Evolutionary conservation across 2,329 filamentous ascomycete species (phyloP).

Genomic region (Aspergillus pseudotamarii): DNA sequence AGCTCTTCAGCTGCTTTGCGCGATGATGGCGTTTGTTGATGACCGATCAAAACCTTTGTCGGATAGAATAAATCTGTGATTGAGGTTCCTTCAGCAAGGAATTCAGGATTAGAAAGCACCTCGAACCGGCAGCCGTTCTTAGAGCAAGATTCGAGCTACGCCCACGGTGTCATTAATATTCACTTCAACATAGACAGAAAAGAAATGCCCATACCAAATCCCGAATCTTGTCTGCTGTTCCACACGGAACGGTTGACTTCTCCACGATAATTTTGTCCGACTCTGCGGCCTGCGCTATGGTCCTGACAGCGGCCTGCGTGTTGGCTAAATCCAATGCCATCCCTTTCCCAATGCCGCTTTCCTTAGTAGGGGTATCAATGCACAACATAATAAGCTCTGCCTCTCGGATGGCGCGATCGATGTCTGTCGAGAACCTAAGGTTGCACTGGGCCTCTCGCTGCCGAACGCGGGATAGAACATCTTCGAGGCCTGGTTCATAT

Average conservation of each 20-base stretch:
- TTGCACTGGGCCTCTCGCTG: slow-evolving; percentile 52
- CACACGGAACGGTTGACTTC: slow-evolving; percentile 78
- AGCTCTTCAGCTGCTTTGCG: slow-evolving; percentile 65
- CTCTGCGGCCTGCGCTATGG: slow-evolving; percentile 68
- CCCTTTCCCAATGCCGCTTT: slow-evolving; percentile 67
- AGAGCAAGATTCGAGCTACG: background rate
- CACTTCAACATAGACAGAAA: background rate
- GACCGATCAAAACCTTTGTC: slow-evolving; percentile 75
- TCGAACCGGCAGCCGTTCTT: slow-evolving; percentile 55
- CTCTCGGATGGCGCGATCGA: slow-evolving; percentile 62
- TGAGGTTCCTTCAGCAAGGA: slow-evolving; percentile 76
- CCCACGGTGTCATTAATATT: background rate
- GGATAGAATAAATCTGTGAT: slow-evolving; percentile 70
- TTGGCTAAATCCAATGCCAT: slow-evolving; percentile 72
- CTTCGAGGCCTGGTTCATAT: background rate
- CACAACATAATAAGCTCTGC: slow-evolving; percentile 75
- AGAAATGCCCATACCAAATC: slow-evolving; percentile 58
- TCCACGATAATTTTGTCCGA: slow-evolving; percentile 74
- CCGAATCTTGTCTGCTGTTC: slow-evolving; percentile 70
- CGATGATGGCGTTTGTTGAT: slow-evolving; percentile 61
- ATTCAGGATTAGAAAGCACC: slow-evolving; percentile 79
- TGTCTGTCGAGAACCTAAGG: slow-evolving; percentile 72
- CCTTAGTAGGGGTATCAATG: slow-evolving; percentile 80
- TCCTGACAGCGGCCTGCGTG: slow-evolving; percentile 69
- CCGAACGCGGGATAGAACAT: background rate